phyloP scores from a whole-genome alignment of 176 grass and related monocot species.

The Melocanna baccifera region DNA sequence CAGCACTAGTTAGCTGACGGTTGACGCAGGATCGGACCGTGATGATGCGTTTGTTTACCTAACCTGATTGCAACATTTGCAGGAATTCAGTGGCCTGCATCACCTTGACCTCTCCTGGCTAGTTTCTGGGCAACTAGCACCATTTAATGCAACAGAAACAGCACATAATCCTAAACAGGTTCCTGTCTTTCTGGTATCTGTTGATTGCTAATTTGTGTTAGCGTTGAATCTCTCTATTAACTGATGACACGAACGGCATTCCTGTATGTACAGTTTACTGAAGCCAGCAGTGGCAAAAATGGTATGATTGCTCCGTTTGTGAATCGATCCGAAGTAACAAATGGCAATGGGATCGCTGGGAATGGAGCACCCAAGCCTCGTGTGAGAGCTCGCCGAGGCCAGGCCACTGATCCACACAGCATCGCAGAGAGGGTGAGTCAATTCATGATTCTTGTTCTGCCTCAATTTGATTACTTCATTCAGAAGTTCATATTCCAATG shows the following conservation, averaged over 20 bases:
- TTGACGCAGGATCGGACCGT: neutral
- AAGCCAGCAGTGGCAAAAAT: neutral
- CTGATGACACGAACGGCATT: neutral
- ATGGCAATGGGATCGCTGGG: neutral
- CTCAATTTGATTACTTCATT: neutral
- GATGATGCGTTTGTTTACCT: neutral
- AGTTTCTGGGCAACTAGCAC: slow-evolving; percentile 16
- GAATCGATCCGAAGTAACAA: neutral
- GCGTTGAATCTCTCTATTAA: neutral
- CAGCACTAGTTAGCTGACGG: slow-evolving; percentile 16
- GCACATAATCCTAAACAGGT: slow-evolving; percentile 18
- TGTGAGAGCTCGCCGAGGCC: slow-evolving; percentile 31
- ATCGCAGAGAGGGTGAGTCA: slow-evolving; percentile 35
- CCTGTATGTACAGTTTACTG: slow-evolving; percentile 10
- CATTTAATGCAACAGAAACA: slow-evolving; percentile 18
- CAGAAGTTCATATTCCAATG: neutral
- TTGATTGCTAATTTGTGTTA: neutral
- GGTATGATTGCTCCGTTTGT: neutral
- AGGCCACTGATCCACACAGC: slow-evolving; percentile 53
- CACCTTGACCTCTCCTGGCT: slow-evolving; percentile 41
- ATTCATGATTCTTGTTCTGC: neutral
- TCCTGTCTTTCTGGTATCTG: neutral
- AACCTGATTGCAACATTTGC: slow-evolving; percentile 7
- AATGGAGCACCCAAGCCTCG: slow-evolving; percentile 29
- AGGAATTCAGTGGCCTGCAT: slow-evolving; percentile 37